phyloP scores from a whole-genome alignment of 179 eudicot genomes.

The Dionaea muscipula region DNA sequence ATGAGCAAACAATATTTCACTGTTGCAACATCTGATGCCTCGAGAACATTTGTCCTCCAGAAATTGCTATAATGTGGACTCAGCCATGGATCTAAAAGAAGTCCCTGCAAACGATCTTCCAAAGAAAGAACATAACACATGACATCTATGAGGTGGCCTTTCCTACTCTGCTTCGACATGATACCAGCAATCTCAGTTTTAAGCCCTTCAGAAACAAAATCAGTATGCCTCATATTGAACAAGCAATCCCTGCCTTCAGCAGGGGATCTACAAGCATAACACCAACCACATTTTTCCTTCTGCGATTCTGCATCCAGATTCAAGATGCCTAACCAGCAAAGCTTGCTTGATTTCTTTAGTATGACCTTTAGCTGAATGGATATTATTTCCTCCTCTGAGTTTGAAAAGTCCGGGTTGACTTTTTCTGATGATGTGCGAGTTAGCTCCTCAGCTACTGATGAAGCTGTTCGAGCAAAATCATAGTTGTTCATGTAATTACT shows the following conservation, averaged over 20 bases:
- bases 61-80: conserved; percentile 50
- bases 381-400: conserved; percentile 55
- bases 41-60: conserved; percentile 49
- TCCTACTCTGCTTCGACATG: conserved; percentile 24
- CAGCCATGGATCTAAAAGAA: conserved; percentile 82
- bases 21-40: conserved; percentile 41
- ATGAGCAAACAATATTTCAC: conserved; percentile 48
- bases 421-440: conserved; percentile 51
- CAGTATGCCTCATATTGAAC: conserved; percentile 30
- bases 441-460: conserved; percentile 50
- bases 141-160: conserved; percentile 59
- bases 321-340: conserved; percentile 50
- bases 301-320: conserved; percentile 25
- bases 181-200: conserved; percentile 31
- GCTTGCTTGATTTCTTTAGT: conserved; percentile 37
- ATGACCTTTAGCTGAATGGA: conserved; percentile 61
- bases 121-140: conserved; percentile 47
- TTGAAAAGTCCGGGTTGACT: conserved; percentile 18
- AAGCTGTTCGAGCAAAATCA: conserved; percentile 60
- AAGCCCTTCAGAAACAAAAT: conserved; percentile 32
- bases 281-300: conserved; percentile 95
- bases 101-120: conserved; percentile 84
- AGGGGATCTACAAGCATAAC: conserved; percentile 64
- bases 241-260: conserved; percentile 67
- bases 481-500: conserved; percentile 44